Conservation (phyloP, 2,329 filamentous ascomycete genomes). For the Xylariaceae sp. region DNA sequence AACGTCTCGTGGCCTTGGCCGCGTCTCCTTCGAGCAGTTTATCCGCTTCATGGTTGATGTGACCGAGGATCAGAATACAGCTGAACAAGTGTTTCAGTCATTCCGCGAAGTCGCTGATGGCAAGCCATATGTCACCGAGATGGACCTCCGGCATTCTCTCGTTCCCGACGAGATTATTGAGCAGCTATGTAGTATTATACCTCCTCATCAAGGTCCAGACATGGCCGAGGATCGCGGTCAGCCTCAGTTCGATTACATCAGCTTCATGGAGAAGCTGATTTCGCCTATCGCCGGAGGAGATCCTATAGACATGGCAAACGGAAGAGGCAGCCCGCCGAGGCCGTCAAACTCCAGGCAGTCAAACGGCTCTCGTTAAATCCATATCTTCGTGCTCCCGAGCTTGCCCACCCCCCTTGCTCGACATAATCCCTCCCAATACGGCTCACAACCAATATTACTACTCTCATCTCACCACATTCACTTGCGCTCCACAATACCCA, state of each 20-base stretch:
- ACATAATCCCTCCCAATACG: not conserved
- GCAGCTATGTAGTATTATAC: constrained; percentile 82
- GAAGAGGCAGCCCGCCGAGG: constrained; percentile 30
- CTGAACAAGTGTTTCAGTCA: constrained; percentile 96
- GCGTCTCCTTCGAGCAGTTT: constrained; percentile 96
- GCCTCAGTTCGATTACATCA: constrained; percentile 92
- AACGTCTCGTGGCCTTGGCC: constrained; percentile 71
- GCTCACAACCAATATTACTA: not conserved
- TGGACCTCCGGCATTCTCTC: constrained; percentile 89
- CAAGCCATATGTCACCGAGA: constrained; percentile 97
- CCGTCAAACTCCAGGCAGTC: constrained; percentile 27
- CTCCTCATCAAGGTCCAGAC: constrained; percentile 76
- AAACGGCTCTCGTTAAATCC: constrained; percentile 22
- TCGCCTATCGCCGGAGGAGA: constrained; percentile 23
- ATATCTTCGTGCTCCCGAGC: not conserved
- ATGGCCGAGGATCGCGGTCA: constrained; percentile 76
- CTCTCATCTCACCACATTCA: not conserved
- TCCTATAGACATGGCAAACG: constrained; percentile 29
- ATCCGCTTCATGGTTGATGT: constrained; percentile 99
- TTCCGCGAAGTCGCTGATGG: constrained; percentile 97
- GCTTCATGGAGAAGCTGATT: constrained; percentile 90
- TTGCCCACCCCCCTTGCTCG: not conserved
- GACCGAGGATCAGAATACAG: constrained; percentile 97
- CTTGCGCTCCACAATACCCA: constrained; percentile 11
- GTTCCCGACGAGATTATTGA: constrained; percentile 98